Conservation (phyloP, 331 rosid genomes). For the Phaseolus coccineus region DNA sequence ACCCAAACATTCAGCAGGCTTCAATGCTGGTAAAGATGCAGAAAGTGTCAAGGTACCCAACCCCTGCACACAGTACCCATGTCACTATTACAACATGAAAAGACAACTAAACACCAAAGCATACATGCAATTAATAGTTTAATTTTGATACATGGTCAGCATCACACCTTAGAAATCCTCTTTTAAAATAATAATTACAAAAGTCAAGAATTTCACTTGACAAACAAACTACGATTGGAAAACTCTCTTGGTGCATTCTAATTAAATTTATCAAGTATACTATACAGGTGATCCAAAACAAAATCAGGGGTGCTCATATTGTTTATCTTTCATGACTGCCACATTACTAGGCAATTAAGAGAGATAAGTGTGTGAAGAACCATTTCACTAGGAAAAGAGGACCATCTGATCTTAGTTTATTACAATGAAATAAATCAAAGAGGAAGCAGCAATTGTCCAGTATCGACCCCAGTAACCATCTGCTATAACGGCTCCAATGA, state of each 20-base stretch:
- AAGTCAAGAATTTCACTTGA: no score
- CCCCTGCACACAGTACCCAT: conserved; percentile 62
- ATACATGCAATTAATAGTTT: background rate
- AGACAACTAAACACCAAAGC: background rate
- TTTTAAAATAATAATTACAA: no score
- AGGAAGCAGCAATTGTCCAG: conserved; percentile 84
- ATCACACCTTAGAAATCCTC: no score
- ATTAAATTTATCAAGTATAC: conserved; percentile 5
- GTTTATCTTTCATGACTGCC: no score
- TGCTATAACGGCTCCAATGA: conserved; percentile 83
- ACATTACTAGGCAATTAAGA: background rate
- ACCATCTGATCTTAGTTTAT: conserved; percentile 18
- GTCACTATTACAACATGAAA: conserved; percentile 3
- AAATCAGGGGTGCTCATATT: no score
- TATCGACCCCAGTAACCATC: conserved; percentile 97
- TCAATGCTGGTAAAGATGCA: conserved; percentile 73
- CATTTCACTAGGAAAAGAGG: conserved; percentile 23
- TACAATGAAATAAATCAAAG: conserved; percentile 74
- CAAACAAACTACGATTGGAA: no score
- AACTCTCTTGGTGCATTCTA: background rate
- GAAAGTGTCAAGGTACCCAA: conserved; percentile 84
- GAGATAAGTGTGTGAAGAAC: background rate
- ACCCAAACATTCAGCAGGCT: conserved; percentile 68
- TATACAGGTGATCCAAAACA: conserved; percentile 12
- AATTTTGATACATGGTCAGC: background rate